These are phyloP conservation scores for Halophytophthora batemanensis DNA, from an alignment of 352 stramenopile species.

Conservation along the genomic window DNA sequence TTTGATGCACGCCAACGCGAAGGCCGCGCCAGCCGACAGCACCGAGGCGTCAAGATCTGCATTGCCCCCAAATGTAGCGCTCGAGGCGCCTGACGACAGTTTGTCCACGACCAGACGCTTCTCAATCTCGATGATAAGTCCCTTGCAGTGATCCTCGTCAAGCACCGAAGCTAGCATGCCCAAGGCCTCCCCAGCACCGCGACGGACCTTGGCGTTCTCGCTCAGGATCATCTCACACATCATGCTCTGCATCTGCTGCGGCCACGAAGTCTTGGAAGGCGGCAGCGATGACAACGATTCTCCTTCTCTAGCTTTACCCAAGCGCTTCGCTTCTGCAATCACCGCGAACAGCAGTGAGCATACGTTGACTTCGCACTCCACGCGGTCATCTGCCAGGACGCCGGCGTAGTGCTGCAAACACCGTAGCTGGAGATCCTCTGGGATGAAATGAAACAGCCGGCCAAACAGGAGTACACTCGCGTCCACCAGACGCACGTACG, in stretches of 20 bases:
- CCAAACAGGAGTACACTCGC: slow-evolving; percentile 75
- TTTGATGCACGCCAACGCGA: slow-evolving; percentile 81
- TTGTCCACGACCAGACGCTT: slow-evolving; percentile 66
- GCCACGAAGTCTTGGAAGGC: slow-evolving; percentile 43
- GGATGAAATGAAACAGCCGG: slow-evolving; percentile 70
- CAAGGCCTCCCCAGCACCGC: slow-evolving; percentile 69
- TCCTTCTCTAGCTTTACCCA: slow-evolving; percentile 16
- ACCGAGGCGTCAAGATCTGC: slow-evolving; percentile 40
- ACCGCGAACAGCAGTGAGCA: slow-evolving; percentile 71
- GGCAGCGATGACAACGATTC: slow-evolving; percentile 13
- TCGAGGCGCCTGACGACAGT: slow-evolving; percentile 31
- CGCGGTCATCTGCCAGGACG: slow-evolving; percentile 53
- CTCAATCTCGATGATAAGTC: slow-evolving; percentile 66
- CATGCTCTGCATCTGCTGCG: slow-evolving; percentile 76
- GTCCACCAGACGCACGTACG: slow-evolving; percentile 78
- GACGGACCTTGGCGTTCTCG: slow-evolving; percentile 58
- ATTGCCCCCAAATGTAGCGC: slow-evolving; percentile 20
- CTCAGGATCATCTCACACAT: slow-evolving; percentile 75
- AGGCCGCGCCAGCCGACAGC: slow-evolving; percentile 58
- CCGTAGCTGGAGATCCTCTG: slow-evolving; percentile 81
- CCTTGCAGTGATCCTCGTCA: slow-evolving; percentile 42
- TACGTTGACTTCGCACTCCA: slow-evolving; percentile 76
- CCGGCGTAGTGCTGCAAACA: slow-evolving; percentile 77
- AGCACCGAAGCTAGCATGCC: slow-evolving; percentile 57
- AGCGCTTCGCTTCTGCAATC: slow-evolving; percentile 46